phyloP scores from a whole-genome alignment of 805 yeast genomes.

The Starmera caribaea region DNA sequence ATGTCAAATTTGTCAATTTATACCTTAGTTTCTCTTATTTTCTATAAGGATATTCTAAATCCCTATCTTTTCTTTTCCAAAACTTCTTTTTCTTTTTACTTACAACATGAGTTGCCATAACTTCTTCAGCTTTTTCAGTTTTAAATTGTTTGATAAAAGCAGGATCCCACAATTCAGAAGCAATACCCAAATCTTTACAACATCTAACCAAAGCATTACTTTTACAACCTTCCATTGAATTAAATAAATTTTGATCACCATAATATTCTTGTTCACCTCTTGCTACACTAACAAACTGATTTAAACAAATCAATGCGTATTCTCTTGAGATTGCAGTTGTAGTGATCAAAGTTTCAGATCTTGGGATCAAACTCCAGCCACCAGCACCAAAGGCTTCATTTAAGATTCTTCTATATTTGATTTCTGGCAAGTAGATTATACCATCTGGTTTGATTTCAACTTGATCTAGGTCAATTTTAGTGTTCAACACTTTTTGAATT shows the following conservation, averaged over 20 bases:
- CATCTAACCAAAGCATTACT: slow-evolving; percentile 96
- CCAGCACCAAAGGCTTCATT: slow-evolving; percentile 96
- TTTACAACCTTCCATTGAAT: slow-evolving; percentile 96
- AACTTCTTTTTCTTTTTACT: slow-evolving; percentile 82
- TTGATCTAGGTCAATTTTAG: slow-evolving; percentile 57
- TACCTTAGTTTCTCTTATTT: slow-evolving; percentile 8
- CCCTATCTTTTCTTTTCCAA: slow-evolving; percentile 83
- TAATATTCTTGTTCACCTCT: slow-evolving; percentile 95
- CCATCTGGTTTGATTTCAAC: slow-evolving; percentile 97
- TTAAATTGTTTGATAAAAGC: slow-evolving; percentile 68
- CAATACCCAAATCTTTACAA: slow-evolving; percentile 94
- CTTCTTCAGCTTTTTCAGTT: slow-evolving; percentile 60
- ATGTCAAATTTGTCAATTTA: no score
- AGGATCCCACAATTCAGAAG: slow-evolving; percentile 97
- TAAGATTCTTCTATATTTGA: slow-evolving; percentile 83
- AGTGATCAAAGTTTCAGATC: slow-evolving; percentile 76
- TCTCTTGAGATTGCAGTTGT: slow-evolving; percentile 75
- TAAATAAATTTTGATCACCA: slow-evolving; percentile 77
- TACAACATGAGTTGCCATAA: slow-evolving; percentile 74
- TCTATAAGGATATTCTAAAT: slow-evolving; percentile 81
- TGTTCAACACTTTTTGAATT: slow-evolving; percentile 48
- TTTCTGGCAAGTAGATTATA: slow-evolving; percentile 83
- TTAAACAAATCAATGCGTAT: slow-evolving; percentile 79
- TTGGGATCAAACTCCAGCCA: slow-evolving; percentile 96
- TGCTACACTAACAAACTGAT: slow-evolving; percentile 82